phyloP scores from a whole-genome alignment of 2,329 filamentous ascomycete species.

The Alternaria hordeiaustralica region DNA sequence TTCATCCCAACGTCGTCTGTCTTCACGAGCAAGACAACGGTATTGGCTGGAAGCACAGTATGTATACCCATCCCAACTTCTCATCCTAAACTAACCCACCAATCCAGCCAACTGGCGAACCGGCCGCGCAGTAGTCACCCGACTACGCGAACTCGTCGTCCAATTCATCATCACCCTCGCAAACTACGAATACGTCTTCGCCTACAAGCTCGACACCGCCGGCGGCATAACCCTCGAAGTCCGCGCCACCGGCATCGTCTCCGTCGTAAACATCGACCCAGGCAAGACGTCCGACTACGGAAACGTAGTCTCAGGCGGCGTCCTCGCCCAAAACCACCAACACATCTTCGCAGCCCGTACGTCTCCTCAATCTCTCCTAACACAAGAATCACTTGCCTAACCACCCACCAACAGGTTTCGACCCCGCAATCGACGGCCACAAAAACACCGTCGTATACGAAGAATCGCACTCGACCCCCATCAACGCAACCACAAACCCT shows the following conservation, averaged over 20 bases:
- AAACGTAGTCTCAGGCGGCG: constrained; percentile 68
- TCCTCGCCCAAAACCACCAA: constrained; percentile 73
- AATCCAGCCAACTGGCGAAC: constrained; percentile 64
- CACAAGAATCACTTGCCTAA: background rate
- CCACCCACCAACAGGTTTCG: constrained; percentile 56
- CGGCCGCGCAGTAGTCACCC: constrained; percentile 65
- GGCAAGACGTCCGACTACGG: constrained; percentile 62
- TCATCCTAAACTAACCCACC: background rate
- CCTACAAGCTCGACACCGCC: constrained; percentile 68
- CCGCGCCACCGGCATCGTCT: constrained; percentile 71
- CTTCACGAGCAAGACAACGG: constrained; percentile 74
- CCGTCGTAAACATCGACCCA: constrained; percentile 65
- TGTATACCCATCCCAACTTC: background rate
- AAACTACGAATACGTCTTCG: constrained; percentile 75
- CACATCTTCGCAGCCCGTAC: constrained; percentile 63
- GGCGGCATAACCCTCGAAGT: constrained; percentile 68
- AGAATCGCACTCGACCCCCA: constrained; percentile 59
- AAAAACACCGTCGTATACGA: constrained; percentile 62
- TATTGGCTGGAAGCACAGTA: constrained; percentile 53
- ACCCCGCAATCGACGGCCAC: constrained; percentile 67
- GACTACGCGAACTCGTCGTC: constrained; percentile 68
- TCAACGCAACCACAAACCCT: constrained; percentile 63
- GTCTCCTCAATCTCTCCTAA: background rate
- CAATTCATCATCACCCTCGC: constrained; percentile 73
- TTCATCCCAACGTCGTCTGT: constrained; percentile 68